Evolutionary conservation across 805 yeast genomes (phyloP), one percentile per base, ranked within the genome.

Genomic region (Lipomyces chichibuensis): DNA sequence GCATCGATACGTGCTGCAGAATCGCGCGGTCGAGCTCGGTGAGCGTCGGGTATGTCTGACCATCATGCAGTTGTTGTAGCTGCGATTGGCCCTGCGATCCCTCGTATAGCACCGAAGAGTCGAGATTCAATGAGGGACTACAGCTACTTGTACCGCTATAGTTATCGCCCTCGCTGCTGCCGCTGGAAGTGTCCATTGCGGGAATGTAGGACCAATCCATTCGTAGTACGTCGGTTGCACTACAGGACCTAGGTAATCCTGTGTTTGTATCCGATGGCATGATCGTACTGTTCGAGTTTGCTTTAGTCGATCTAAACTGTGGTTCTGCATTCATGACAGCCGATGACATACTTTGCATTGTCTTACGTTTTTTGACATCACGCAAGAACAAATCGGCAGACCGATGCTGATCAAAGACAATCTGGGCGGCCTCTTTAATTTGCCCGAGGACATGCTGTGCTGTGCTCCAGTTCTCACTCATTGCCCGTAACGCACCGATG

Each of bases 401-500:
- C 43, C 54, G 25, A 20, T 62, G 55, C 59, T 65, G 69, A 13
- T 43, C 55, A 43, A 65, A 60, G 6, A 58, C 65, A 35, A 56
- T 43, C 49, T 56, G 49, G 29, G 64, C 63, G 8, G 64, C 64
- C 29, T 62, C 63, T 53, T 55, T 60, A 53, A 66, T 25, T 23
- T 64, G 59, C n/a, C 37, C 35, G 37, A 60, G 20, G 13, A 39
- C 62, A 20, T 43, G 23, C 3, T 51, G 32, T n/a, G 70, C 70
- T 8, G 70, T 59, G 14, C 54, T 46, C 69, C 69, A 66, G 9
- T n/a, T 25, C 56, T 51, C 59, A 23, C 59, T 32, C 57, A 66
- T 49, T 3, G 64, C 62, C 9, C 43, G 37, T 49, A 66, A 33
- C 6, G 57, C 52, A 13, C 67, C 65, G 32, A 66, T 35, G 14